These are phyloP conservation scores for Orbilia blumenaviensis DNA, from an alignment of 2,329 filamentous ascomycete species.

Conservation along the genomic window DNA sequence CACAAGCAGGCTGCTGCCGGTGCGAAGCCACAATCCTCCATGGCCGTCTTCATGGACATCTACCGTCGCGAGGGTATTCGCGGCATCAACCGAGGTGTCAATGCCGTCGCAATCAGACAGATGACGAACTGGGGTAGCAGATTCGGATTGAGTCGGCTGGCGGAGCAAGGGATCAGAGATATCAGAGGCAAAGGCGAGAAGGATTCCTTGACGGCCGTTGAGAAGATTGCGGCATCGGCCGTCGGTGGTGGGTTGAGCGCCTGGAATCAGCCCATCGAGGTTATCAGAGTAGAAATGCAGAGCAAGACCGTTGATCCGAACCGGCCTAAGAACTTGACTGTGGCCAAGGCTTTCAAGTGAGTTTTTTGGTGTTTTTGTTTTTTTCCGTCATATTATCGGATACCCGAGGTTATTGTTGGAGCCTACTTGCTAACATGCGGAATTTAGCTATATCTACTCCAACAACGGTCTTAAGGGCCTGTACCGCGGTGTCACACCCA, in stretches of 20 bases:
- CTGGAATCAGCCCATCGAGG: conserved; percentile 99
- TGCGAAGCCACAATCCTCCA: conserved; percentile 86
- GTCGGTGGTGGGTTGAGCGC: conserved; percentile 93
- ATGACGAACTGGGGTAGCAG: conserved; percentile 99
- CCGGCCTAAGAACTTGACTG: conserved; percentile 98
- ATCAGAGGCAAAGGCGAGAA: conserved; percentile 79
- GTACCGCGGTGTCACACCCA: conserved; percentile 92
- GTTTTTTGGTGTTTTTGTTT: conserved; percentile 6
- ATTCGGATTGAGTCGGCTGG: conserved; percentile 91
- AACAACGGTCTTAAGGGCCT: conserved; percentile 89
- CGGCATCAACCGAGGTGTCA: conserved; percentile 98
- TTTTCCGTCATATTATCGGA: not conserved
- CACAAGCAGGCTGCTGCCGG: conserved; percentile 89
- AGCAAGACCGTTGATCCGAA: conserved; percentile 98
- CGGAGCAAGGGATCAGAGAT: conserved; percentile 85
- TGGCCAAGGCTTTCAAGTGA: conserved; percentile 75
- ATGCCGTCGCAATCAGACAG: conserved; percentile 96
- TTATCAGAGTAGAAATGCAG: conserved; percentile 99
- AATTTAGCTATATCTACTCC: conserved; percentile 79
- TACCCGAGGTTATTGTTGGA: conserved; percentile 57
- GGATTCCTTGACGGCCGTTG: conserved; percentile 78
- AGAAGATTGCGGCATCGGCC: conserved; percentile 88
- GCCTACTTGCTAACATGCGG: conserved; percentile 62
- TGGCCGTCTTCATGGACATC: conserved; percentile 95
- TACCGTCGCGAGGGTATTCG: conserved; percentile 92